Base-by-base conservation (phyloP, 345 rosid species). In the Boechera stricta region DNA sequence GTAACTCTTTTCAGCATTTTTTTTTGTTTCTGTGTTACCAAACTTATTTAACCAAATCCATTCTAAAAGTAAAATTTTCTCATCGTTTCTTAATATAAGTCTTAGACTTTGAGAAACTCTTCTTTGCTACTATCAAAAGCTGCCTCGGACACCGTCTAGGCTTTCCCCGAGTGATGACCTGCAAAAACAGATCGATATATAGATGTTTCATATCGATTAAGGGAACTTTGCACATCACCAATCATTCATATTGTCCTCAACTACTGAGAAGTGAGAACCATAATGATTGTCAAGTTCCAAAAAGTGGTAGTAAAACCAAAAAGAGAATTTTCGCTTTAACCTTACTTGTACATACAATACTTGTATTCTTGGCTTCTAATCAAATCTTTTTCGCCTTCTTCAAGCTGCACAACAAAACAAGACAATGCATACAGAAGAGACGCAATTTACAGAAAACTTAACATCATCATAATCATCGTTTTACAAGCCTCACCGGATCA, bases 271-370 rank as follows among this genome's bases (percentile, higher is more conserved):
- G 0, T 31, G 42, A 39, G 42, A 39, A 39, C 52, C 18, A 7
- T 7, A 57, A 29, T 10, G 18, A 21, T 10, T 12, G 36, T 64
- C 29, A 69, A 57, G 66, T 38, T n/a, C 3, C 2, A 5, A 8
- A 12, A 58, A n/a, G 1, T 15, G 64, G 11, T 48, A 66, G 45
- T 24, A 18, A 24, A 75, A 35, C 13, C 55, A 28, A 64, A 71
- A 29, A 45, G 59, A 35, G 55, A 57, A 39, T 12, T 5, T 18
- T 36, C 1, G 18, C 29, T 38, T 39, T 1, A 49, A 41, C 6
- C 75, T 90, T 88, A 90, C 97, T 88, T 91, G 65, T 88, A 85
- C 91, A 91, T 79, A 74, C 97, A 91, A 64, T 88, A 91, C 82
- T 86, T 90, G 82, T 82, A 91, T 56, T 91, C 97, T 82, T 91